Base-by-base conservation (phyloP, 768 basidiomycete species). In the Imleria badia region DNA sequence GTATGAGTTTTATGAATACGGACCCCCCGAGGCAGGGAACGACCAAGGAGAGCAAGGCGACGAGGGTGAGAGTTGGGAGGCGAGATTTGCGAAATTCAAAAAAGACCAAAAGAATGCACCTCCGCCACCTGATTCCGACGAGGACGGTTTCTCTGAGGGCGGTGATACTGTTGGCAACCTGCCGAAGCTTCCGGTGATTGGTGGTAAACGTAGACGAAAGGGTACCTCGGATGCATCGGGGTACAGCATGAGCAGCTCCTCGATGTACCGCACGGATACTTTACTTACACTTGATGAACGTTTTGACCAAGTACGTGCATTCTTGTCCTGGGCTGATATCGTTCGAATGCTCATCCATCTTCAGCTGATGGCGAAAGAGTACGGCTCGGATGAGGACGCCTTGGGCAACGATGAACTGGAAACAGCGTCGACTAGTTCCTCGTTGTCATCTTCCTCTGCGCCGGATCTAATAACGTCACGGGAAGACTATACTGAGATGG, bases 231-330 rank as follows among this genome's bases (percentile, higher is more conserved):
- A 93, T 58, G 94, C 91, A 10, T 93, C 91, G 20, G 94, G 92
- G 13, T 96, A 96, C 77, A 92, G 89, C 67, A 98, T 99, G 94
- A 96, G 91, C 69, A 94, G 92, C 63, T 94, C 93, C 4, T 93
- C 93, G 14, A 93, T 98, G 90, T 90, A 84, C 73, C 84, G 97
- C 42, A 98, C 91, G 60, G 89, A 94, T 61, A 86, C 92, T 1
- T 73, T 98, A 29, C 84, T 91, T 48, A 88, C 86, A 3, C 76
- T 99, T 40, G 97, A 99, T 66, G 93, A 98, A 66, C 82, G 86
- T 12, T 99, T 98, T 66, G 95, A 98, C 63, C 85, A 93, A 79
- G 97, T 93, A 60, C 58, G 79, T 64, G 19, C 23, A 38, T 50
- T n/a, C n/a, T 35, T 12, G 14, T 41, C 36, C 41, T 43, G 48